phyloP scores from a whole-genome alignment of 768 basidiomycete species.

The Auricularia auricula-judae region DNA sequence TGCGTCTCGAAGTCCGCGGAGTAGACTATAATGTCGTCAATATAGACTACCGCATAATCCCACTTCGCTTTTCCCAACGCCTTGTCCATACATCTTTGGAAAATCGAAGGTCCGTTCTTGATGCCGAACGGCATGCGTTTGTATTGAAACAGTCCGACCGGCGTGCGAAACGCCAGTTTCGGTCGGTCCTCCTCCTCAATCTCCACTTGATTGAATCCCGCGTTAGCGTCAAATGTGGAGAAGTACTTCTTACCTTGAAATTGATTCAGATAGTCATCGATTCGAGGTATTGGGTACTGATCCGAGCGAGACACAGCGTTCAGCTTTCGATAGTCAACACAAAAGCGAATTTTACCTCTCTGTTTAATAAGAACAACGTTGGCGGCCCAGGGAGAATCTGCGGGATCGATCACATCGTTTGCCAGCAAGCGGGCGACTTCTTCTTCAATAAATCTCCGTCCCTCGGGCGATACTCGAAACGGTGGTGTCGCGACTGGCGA shows the following conservation, averaged over 20 bases:
- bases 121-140: conserved; percentile 30
- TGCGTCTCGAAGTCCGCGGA: too few species aligned
- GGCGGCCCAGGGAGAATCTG: conserved; percentile 26
- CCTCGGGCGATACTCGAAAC: too few species aligned
- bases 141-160: conserved; percentile 31
- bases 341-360: conserved; percentile 26
- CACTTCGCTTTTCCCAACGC: too few species aligned
- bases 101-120: conserved; percentile 9
- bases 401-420: conserved; percentile 28
- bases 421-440: too few species aligned
- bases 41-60: too few species aligned
- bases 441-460: too few species aligned
- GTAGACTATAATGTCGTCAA: too few species aligned
- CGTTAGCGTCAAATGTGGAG: conserved; percentile 24
- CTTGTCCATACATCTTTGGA: too few species aligned
- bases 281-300: conserved; percentile 20
- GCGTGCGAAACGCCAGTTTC: conserved; percentile 28
- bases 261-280: conserved; percentile 18
- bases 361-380: conserved; percentile 25
- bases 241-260: conserved; percentile 22
- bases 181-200: conserved; percentile 15
- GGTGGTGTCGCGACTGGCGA: too few species aligned
- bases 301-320: conserved; percentile 16
- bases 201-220: conserved; percentile 21
- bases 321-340: conserved; percentile 23